These are phyloP conservation scores for Talaromyces amestolkiae DNA, from an alignment of 2,329 filamentous ascomycete genomes.

Conservation along the genomic window DNA sequence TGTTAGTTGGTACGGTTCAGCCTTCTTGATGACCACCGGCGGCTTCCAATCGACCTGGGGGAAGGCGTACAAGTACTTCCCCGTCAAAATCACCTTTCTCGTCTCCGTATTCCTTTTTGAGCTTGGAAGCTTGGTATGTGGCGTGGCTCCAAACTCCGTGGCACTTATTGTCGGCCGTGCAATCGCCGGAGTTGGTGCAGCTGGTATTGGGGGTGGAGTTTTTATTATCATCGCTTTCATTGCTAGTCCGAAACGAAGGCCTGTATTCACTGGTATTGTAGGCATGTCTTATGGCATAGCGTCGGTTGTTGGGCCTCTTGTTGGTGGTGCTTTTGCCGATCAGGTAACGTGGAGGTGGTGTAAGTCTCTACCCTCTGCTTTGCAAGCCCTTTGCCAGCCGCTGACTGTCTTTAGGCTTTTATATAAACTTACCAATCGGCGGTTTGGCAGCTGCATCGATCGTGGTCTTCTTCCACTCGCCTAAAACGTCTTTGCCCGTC, in stretches of 20 bases:
- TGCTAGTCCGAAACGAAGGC: slow-evolving; percentile 25
- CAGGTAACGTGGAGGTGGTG: slow-evolving; percentile 14
- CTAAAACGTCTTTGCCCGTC: too few species aligned
- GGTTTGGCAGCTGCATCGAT: too few species aligned
- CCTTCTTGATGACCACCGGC: slow-evolving; percentile 45
- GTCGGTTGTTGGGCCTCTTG: slow-evolving; percentile 29
- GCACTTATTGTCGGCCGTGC: slow-evolving; percentile 34
- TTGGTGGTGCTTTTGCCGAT: slow-evolving; percentile 9
- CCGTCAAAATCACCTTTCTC: slow-evolving; percentile 45
- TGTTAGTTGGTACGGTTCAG: slow-evolving; percentile 37
- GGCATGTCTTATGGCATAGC: slow-evolving; percentile 38
- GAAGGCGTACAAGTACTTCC: slow-evolving; percentile 48
- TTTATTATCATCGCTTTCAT: slow-evolving; percentile 25
- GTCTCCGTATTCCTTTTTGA: slow-evolving; percentile 44
- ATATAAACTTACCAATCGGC: too few species aligned
- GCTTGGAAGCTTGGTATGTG: slow-evolving; percentile 45
- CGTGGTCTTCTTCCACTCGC: too few species aligned
- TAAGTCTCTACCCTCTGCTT: slow-evolving; percentile 26
- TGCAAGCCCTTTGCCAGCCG: slow-evolving; percentile 22
- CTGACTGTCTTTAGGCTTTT: slow-evolving; percentile 5
- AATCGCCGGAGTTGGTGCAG: slow-evolving; percentile 31
- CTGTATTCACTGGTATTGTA: not conserved
- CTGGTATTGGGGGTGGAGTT: slow-evolving; percentile 28
- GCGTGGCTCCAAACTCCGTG: slow-evolving; percentile 29
- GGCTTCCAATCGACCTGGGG: slow-evolving; percentile 35